A percentile compares a stretch with the other conserved stretches of the same genome.
Evolutionary conservation across 176 grass and related monocot species (phyloP).

Genomic region (Phoenix dactylifera): DNA sequence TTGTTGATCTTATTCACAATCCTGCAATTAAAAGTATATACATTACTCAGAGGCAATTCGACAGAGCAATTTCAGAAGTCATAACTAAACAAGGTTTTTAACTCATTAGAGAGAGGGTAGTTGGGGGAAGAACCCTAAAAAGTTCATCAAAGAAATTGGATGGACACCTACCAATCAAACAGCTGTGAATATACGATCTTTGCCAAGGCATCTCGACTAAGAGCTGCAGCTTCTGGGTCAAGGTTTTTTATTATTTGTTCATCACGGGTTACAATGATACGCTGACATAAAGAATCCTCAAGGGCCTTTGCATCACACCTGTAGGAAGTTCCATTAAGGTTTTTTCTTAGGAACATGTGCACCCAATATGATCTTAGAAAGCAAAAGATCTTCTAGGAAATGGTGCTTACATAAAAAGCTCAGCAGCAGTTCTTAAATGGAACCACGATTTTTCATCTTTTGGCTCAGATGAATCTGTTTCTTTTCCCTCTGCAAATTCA

Average conservation of each 20-base stretch:
- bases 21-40: slow-evolving; percentile 42
- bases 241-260: slow-evolving; percentile 89
- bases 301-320: slow-evolving; percentile 84
- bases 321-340: background rate
- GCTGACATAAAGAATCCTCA: slow-evolving; percentile 86
- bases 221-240: slow-evolving; percentile 55
- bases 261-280: slow-evolving; percentile 89
- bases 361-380: background rate
- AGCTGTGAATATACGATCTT: slow-evolving; percentile 87
- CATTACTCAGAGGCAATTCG: too few species aligned
- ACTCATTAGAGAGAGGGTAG: background rate
- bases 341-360: too few species aligned
- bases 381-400: slow-evolving; percentile 14
- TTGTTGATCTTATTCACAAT: slow-evolving; percentile 92
- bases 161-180: slow-evolving; percentile 81
- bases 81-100: too few species aligned
- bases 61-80: too few species aligned
- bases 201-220: slow-evolving; percentile 87
- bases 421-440: slow-evolving; percentile 74
- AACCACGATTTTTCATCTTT: slow-evolving; percentile 90
- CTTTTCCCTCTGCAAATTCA: slow-evolving; percentile 73
- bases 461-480: slow-evolving; percentile 77
- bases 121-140: too few species aligned
- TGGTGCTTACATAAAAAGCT: slow-evolving; percentile 72
- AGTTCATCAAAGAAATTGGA: background rate